phyloP scores from a whole-genome alignment of 306 rosid genomes.

The Vigna unguiculata region DNA sequence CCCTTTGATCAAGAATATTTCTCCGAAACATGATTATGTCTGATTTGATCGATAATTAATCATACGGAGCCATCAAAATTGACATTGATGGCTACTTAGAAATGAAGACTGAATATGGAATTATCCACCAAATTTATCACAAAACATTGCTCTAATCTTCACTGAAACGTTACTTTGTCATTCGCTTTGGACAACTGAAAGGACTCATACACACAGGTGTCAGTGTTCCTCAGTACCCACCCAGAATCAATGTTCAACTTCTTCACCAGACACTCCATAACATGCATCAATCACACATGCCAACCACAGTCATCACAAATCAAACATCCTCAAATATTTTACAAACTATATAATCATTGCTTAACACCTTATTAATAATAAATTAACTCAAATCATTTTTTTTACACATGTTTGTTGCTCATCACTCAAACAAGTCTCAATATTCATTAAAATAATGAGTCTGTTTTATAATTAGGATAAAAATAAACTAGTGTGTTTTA shows the following conservation, averaged over 20 bases:
- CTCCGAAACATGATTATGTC: constrained; percentile 57
- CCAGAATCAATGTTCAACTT: not conserved
- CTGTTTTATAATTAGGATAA: no score
- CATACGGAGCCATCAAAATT: constrained; percentile 56
- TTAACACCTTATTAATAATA: not conserved
- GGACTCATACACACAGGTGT: constrained; percentile 13
- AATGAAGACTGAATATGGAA: constrained; percentile 16
- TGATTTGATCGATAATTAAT: constrained; percentile 53
- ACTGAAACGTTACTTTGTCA: constrained; percentile 31
- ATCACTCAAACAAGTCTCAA: no score
- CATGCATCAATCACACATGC: constrained; percentile 37
- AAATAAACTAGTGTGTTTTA: no score
- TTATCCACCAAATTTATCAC: not conserved
- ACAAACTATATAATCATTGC: constrained; percentile 1
- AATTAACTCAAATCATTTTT: no score
- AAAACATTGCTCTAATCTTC: constrained; percentile 9
- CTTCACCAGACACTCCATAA: not conserved
- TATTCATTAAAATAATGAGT: no score
- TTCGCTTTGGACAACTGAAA: constrained; percentile 9
- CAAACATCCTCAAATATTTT: not conserved
- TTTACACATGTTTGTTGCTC: no score
- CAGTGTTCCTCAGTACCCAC: not conserved
- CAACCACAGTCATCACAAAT: constrained; percentile 9
- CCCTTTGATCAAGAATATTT: constrained; percentile 50
- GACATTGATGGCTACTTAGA: constrained; percentile 56